Conservation (phyloP, 2,329 filamentous ascomycete species). For the Arachnomyces sp. region DNA sequence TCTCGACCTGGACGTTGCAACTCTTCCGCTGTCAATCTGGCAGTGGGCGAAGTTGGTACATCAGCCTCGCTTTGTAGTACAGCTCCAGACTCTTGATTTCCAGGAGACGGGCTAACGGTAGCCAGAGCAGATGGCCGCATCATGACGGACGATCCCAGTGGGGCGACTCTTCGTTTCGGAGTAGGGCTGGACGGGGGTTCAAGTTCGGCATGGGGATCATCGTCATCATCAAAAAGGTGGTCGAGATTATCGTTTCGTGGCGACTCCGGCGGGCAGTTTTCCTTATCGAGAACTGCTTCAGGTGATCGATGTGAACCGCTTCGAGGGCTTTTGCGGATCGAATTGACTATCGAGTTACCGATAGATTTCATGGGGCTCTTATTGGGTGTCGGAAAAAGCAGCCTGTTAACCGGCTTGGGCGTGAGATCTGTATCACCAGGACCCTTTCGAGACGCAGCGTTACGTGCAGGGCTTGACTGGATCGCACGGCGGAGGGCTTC, state of each 20-base stretch:
- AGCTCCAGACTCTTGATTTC: too few relatives aligned
- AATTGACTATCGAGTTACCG: conserved; percentile 34
- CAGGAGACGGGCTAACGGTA: too few relatives aligned
- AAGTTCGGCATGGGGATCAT: conserved; percentile 38
- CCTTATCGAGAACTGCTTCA: conserved; percentile 45
- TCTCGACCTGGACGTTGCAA: conserved; percentile 26
- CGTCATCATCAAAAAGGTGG: conserved; percentile 58
- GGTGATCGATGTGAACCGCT: conserved; percentile 26
- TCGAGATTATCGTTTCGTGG: conserved; percentile 46
- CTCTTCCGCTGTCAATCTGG: conserved; percentile 25
- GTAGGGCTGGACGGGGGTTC: conserved; percentile 48
- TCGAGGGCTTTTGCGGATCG: conserved; percentile 40
- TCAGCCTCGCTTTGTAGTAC: conserved; percentile 18
- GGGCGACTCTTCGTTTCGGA: conserved; percentile 47
- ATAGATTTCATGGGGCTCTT: conserved; percentile 29
- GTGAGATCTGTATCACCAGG: conserved; percentile 46
- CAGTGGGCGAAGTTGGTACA: conserved; percentile 18
- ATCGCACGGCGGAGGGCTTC: conserved; percentile 47
- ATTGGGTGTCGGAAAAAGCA: conserved; percentile 34
- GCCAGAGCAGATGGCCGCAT: conserved; percentile 17
- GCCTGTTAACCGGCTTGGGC: conserved; percentile 44
- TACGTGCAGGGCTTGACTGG: conserved; percentile 52
- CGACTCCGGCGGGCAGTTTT: conserved; percentile 42
- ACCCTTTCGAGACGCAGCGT: conserved; percentile 36
- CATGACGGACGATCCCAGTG: conserved; percentile 31